These are phyloP conservation scores for Eucalyptus sideroxylon DNA, from an alignment of 345 rosid genomes.

Conservation along the genomic window DNA sequence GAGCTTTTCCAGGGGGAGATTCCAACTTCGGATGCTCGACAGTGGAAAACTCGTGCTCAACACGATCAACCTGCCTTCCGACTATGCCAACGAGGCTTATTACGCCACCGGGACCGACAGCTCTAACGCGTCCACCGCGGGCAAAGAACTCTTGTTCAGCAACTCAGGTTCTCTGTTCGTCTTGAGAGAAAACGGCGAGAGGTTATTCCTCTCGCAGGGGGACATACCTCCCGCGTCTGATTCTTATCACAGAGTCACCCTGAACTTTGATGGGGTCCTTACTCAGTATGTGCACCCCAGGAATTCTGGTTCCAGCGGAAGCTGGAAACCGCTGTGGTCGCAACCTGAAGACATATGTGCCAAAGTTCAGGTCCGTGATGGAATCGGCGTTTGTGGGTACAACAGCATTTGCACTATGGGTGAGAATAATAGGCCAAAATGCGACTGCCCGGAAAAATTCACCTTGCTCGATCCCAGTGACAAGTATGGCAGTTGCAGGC, in stretches of 20 bases:
- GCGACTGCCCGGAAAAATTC: neutral
- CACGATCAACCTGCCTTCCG: slow-evolving; percentile 3
- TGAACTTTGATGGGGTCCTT: slow-evolving; percentile 27
- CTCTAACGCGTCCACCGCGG: neutral
- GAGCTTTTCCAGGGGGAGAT: slow-evolving; percentile 25
- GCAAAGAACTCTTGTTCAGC: slow-evolving; percentile 1
- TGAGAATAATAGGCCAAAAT: neutral
- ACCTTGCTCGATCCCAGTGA: neutral
- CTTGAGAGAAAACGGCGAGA: neutral
- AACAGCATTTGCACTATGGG: slow-evolving; percentile 13
- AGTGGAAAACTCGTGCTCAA: slow-evolving; percentile 16
- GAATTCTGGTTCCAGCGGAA: neutral
- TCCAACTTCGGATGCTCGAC: neutral
- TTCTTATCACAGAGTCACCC: slow-evolving; percentile 8
- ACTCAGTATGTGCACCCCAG: neutral
- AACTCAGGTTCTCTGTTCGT: slow-evolving; percentile 10
- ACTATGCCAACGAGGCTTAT: neutral
- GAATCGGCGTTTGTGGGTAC: slow-evolving; percentile 24
- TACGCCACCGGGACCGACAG: neutral
- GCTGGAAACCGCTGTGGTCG: neutral
- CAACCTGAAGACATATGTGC: slow-evolving; percentile 14
- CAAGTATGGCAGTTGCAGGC: neutral
- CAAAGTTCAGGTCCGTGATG: accelerated
- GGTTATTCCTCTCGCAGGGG: neutral
- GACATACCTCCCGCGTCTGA: neutral